Evolutionary conservation across 768 basidiomycete genomes (phyloP), one percentile per base, ranked within the genome.

Genomic region (Suillus americanus): DNA sequence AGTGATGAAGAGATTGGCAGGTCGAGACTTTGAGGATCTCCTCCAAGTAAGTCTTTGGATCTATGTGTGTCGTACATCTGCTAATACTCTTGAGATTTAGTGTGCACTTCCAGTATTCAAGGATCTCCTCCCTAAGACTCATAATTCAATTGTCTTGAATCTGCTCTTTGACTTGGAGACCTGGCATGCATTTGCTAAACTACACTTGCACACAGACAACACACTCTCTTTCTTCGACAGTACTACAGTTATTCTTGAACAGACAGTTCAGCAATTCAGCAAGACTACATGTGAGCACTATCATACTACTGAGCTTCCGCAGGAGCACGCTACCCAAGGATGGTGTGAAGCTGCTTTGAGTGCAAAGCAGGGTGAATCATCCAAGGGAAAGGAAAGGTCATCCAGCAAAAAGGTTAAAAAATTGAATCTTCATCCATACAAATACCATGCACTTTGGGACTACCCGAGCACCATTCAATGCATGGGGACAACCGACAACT

Each of bases 361-460:
- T 18, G 18, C 71, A 70, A 12, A 68, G 43, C 43, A 43, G 8
- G 43, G 18, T 43, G 18, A 20, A 20, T 8, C 7, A 1, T 41
- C 41, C 6, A 43, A 43, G 43, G 20, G 20, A 20, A 43, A 20
- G 43, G 43, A 9, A 43, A 43, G 18, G 41, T 7, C 18, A 6
- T 43, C 41, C 7, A 20, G 43, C 43, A 7, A 7, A 43, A 46
- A 46, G 45, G n/a, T 46, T 2, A 63, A 65, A 7, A 59, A 33
- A 6, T 37, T 67, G 4, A 67, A 67, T 25, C 60, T 67, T 30
- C 41, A 62, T 28, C 80, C 75, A 8, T 75, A 73, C 65, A 82
- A 81, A 55, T 43, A 70, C 0, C 78, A 80, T 67, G 67, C 74
- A 0, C 59, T 82, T 0, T 77, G 74, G 1, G 73, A 81, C 56